Conservation (phyloP, 1,284 basidiomycete species). For the Ustilago esculenta region DNA sequence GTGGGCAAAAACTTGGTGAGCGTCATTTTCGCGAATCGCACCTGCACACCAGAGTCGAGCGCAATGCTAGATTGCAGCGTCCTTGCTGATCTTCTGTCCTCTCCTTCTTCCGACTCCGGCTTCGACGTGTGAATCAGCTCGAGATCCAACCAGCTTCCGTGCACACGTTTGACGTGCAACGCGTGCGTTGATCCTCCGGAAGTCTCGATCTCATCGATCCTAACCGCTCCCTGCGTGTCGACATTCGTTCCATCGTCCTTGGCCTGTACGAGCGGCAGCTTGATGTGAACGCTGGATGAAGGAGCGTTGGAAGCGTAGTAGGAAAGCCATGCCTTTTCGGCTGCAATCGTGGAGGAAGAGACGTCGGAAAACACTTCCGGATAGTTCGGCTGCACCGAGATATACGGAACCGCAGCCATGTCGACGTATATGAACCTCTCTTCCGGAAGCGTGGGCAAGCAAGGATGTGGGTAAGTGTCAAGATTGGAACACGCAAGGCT, state of each 20-base stretch:
- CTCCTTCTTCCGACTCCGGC: background rate
- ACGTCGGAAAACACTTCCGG: constrained; percentile 74
- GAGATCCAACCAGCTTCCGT: constrained; percentile 31
- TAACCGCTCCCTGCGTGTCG: constrained; percentile 53
- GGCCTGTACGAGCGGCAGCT: constrained; percentile 37
- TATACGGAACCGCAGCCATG: constrained; percentile 59
- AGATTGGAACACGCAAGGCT: background rate
- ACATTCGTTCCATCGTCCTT: constrained; percentile 44
- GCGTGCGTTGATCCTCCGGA: constrained; percentile 23
- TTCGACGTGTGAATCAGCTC: constrained; percentile 9
- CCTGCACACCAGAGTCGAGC: constrained; percentile 21
- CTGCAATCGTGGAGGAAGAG: constrained; percentile 71
- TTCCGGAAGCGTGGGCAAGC: no score
- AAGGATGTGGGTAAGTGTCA: no score
- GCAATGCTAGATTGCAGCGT: constrained; percentile 23
- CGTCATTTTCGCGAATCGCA: constrained; percentile 20
- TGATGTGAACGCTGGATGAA: constrained; percentile 42
- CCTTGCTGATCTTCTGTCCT: constrained; percentile 20
- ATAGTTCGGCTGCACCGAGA: constrained; percentile 76
- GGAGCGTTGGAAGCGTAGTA: constrained; percentile 70
- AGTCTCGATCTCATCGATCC: constrained; percentile 18
- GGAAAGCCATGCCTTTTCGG: constrained; percentile 77
- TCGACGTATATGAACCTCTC: background rate
- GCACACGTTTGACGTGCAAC: constrained; percentile 21
- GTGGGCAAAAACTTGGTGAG: constrained; percentile 23